These are phyloP conservation scores for Suhomyces vadensis DNA, from an alignment of 805 yeast species.

Conservation along the genomic window DNA sequence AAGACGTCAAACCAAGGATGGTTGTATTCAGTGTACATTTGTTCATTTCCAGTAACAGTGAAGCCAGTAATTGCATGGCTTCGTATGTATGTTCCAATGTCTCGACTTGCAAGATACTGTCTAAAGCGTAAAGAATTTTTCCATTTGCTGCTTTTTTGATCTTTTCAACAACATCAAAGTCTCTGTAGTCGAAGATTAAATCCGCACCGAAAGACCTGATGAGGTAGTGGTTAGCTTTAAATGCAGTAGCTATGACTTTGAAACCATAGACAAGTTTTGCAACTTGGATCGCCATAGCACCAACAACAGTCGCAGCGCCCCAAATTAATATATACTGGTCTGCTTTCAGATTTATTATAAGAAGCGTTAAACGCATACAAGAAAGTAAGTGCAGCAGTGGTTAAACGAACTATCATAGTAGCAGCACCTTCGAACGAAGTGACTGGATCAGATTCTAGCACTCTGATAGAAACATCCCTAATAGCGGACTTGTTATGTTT, in stretches of 20 bases:
- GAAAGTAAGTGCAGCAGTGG: slow-evolving; percentile 11
- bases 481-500: slow-evolving; percentile 22
- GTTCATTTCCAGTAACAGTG: too few relatives aligned
- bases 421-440: slow-evolving; percentile 17
- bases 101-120: slow-evolving; percentile 22
- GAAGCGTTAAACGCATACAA: slow-evolving; percentile 14
- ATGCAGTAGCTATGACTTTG: slow-evolving; percentile 14
- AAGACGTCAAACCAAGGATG: slow-evolving; percentile 8
- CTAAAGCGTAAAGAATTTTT: slow-evolving; percentile 27
- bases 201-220: slow-evolving; percentile 27
- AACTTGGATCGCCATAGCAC: slow-evolving; percentile 12
- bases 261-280: slow-evolving; percentile 14
- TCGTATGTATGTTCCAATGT: slow-evolving; percentile 30
- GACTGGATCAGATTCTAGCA: slow-evolving; percentile 3
- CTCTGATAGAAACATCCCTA: slow-evolving; percentile 5
- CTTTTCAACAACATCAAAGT: slow-evolving; percentile 23
- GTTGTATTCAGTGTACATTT: slow-evolving; percentile 2
- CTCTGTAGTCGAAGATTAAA: slow-evolving; percentile 29
- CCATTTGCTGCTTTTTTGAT: slow-evolving; percentile 21
- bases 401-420: slow-evolving; percentile 10
- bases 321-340: slow-evolving; percentile 24
- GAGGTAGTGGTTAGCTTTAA: slow-evolving; percentile 8
- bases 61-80: slow-evolving; percentile 13
- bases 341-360: slow-evolving; percentile 6
- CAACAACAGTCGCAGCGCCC: slow-evolving; percentile 15